Conservation (phyloP, 1,139 yeast genomes). For the Scheffersomyces titani region DNA sequence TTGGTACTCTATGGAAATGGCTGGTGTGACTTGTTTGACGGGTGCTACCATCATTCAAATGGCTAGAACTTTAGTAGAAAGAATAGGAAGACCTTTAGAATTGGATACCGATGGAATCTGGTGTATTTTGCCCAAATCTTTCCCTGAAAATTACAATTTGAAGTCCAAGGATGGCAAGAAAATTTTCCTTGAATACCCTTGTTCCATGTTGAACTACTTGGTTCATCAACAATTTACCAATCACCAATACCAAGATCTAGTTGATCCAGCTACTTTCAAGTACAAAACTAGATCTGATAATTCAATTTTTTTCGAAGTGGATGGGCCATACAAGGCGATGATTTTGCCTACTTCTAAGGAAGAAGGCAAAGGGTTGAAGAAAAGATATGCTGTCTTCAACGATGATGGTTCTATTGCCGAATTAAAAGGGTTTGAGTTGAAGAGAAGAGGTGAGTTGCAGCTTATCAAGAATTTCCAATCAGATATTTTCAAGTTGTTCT, state of each 20-base stretch:
- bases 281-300: conserved; percentile 85
- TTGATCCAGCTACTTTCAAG: conserved; percentile 64
- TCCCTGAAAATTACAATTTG: conserved; percentile 85
- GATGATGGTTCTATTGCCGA: conserved; percentile 94
- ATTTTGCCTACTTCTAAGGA: conserved; percentile 95
- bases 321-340: conserved; percentile 99
- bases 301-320: conserved; percentile 96
- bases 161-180: conserved; percentile 76
- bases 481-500: conserved; percentile 86
- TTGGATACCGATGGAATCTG: conserved; percentile 99
- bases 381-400: conserved; percentile 95
- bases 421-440: conserved; percentile 93
- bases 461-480: conserved; percentile 93
- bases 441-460: conserved; percentile 95
- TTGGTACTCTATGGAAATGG: conserved; percentile 99
- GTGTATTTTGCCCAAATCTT: conserved; percentile 93
- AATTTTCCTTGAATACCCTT: conserved; percentile 82
- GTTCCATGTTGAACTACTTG: conserved; percentile 92
- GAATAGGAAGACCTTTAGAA: conserved; percentile 93
- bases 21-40: conserved; percentile 96
- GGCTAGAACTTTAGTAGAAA: conserved; percentile 92
- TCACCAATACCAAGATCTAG: conserved; percentile 87
- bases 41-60: conserved; percentile 98
- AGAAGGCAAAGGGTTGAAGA: conserved; percentile 95
- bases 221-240: conserved; percentile 92